Conservation (phyloP, 352 stramenopile species). For the Phytophthora boehmeriae region DNA sequence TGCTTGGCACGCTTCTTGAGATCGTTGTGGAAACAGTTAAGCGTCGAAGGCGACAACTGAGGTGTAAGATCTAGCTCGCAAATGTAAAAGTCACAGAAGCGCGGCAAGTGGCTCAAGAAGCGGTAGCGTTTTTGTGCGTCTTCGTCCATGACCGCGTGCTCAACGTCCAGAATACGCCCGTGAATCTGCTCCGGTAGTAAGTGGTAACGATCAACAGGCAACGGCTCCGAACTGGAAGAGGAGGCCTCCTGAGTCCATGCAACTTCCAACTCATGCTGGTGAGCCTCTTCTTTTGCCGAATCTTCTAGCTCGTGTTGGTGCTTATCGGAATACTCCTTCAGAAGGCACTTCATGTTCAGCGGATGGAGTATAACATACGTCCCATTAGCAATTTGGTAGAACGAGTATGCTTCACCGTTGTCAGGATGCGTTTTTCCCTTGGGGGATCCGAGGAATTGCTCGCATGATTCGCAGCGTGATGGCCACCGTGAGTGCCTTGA, state of each 20-base stretch:
- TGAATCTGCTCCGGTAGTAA: constrained; percentile 56
- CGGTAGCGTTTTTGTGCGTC: constrained; percentile 84
- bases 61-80: constrained; percentile 83
- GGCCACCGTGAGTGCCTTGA: constrained; percentile 15
- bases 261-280: constrained; percentile 31
- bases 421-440: constrained; percentile 16
- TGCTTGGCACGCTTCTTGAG: constrained; percentile 82
- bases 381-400: constrained; percentile 87
- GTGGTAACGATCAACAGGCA: constrained; percentile 47
- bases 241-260: constrained; percentile 37
- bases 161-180: constrained; percentile 80
- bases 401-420: constrained; percentile 64
- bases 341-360: constrained; percentile 89
- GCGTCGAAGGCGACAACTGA: constrained; percentile 73
- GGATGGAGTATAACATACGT: constrained; percentile 91
- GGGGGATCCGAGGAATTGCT: neutral
- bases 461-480: constrained; percentile 1
- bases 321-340: constrained; percentile 71
- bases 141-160: constrained; percentile 89
- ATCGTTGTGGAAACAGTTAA: constrained; percentile 61
- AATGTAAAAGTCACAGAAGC: constrained; percentile 89
- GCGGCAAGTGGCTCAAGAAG: constrained; percentile 86
- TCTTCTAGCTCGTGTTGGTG: constrained; percentile 28
- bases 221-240: constrained; percentile 14
- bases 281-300: constrained; percentile 10